phyloP scores from a whole-genome alignment of 163 green algal genomes.

The Volvox carteri region DNA sequence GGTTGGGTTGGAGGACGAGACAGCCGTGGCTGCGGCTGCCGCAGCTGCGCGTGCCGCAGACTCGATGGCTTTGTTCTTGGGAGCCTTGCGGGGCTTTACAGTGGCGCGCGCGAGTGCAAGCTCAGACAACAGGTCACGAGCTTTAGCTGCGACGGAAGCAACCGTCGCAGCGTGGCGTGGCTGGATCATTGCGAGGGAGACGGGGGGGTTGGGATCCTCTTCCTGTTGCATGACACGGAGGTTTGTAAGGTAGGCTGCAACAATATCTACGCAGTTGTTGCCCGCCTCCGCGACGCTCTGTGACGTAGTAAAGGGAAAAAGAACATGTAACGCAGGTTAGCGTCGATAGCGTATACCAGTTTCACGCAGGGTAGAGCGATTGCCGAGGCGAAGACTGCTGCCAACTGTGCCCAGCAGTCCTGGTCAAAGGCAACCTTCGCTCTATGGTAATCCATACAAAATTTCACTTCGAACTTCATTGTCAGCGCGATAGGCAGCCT shows the following conservation, averaged over 20 bases:
- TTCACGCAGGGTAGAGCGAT: no score
- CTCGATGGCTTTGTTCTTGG: constrained; percentile 55
- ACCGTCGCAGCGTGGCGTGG: constrained; percentile 38
- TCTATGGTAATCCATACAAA: no score
- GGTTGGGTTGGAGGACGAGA: background rate
- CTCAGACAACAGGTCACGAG: constrained; percentile 41
- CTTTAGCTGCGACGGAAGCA: constrained; percentile 41
- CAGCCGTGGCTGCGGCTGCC: background rate
- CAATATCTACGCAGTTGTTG: constrained; percentile 54
- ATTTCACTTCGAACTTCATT: no score
- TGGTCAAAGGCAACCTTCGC: no score
- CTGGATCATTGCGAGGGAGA: constrained; percentile 49
- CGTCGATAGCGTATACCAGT: no score
- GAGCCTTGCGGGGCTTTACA: constrained; percentile 51
- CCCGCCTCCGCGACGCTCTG: constrained; percentile 54
- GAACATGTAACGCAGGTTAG: background rate
- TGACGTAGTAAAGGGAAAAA: background rate
- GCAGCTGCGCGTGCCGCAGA: constrained; percentile 32
- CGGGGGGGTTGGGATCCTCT: constrained; percentile 53
- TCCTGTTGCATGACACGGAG: constrained; percentile 42
- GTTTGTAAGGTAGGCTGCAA: constrained; percentile 55
- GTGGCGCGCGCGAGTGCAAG: constrained; percentile 28
- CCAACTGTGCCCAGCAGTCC: no score
- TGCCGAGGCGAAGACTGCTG: no score
- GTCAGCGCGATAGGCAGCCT: no score